Percentiles rank a stretch among this genome's conserved stretches.
phyloP scores from a whole-genome alignment of 441 rosid genomes.

The Arabidopsis lyrata region DNA sequence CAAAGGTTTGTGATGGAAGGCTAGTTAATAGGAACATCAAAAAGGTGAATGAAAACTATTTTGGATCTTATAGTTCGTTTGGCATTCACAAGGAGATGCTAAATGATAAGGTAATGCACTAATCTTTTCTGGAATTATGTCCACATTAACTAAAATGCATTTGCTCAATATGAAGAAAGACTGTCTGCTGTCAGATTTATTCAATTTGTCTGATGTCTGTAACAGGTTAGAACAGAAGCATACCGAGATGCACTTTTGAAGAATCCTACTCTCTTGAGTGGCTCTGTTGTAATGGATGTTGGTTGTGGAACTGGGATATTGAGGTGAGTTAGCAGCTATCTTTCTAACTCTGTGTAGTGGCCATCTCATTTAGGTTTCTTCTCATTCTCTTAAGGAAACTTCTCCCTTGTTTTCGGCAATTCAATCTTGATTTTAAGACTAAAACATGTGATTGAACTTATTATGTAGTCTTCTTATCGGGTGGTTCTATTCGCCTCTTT shows the following conservation, averaged over 20 bases:
- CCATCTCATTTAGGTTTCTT: conserved; percentile 1
- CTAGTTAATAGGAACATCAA: conserved; percentile 55
- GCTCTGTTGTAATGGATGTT: conserved; percentile 92
- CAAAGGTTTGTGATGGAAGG: conserved; percentile 45
- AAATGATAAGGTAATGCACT: conserved; percentile 74
- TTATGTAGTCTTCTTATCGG: conserved; percentile 9
- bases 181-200: conserved; percentile 2
- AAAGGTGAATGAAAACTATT: conserved; percentile 78
- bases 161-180: conserved; percentile 2
- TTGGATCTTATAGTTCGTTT: conserved; percentile 88
- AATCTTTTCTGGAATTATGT: conserved; percentile 3
- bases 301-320: conserved; percentile 97
- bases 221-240: conserved; percentile 82
- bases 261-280: conserved; percentile 75
- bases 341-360: conserved; percentile 3
- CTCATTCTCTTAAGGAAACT: conserved; percentile 1
- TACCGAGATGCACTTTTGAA: conserved; percentile 81
- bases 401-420: background rate
- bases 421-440: conserved; percentile 10
- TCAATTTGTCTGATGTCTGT: conserved; percentile 8
- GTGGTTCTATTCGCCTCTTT: conserved; percentile 15
- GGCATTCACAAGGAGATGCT: conserved; percentile 95
- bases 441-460: conserved; percentile 1
- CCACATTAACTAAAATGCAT: background rate
- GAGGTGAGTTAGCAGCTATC: conserved; percentile 54